Evolutionary conservation across 2,329 filamentous ascomycete genomes (phyloP).

Genomic region (Aspergillus sergii): DNA sequence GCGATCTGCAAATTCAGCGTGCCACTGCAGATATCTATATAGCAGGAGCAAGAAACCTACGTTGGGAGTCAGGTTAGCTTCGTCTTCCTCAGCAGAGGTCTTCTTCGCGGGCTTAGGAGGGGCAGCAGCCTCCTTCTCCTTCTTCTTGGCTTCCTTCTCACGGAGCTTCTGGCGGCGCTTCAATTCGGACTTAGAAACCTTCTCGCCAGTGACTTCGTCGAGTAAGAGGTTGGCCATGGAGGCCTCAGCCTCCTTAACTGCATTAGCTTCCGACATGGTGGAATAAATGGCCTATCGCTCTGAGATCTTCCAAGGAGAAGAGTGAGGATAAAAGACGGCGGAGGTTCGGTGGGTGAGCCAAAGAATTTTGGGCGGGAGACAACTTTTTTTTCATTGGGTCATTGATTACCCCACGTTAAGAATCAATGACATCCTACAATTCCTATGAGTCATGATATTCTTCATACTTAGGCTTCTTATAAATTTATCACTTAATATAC

Average conservation of each 20-base stretch:
- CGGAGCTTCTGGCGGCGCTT: slow-evolving; percentile 96
- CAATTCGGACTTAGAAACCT: slow-evolving; percentile 78
- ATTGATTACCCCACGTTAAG: slow-evolving; percentile 4
- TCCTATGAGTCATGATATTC: not conserved
- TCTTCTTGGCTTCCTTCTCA: slow-evolving; percentile 84
- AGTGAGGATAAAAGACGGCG: slow-evolving; percentile 15
- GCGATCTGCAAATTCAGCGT: not conserved
- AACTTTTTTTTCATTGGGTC: slow-evolving; percentile 31
- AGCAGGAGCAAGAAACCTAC: slow-evolving; percentile 48
- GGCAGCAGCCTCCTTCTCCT: slow-evolving; percentile 74
- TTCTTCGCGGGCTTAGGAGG: slow-evolving; percentile 64
- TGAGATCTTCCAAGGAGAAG: slow-evolving; percentile 13
- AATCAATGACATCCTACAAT: slow-evolving; percentile 6
- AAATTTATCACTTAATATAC: not conserved
- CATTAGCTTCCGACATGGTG: slow-evolving; percentile 45
- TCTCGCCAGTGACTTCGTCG: slow-evolving; percentile 92
- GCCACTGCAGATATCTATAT: not conserved
- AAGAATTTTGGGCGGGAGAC: slow-evolving; percentile 39
- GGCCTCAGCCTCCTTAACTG: slow-evolving; percentile 49
- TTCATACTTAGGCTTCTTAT: not conserved
- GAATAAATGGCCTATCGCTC: not conserved
- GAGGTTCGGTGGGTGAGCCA: slow-evolving; percentile 21
- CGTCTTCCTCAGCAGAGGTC: slow-evolving; percentile 64
- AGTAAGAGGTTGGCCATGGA: slow-evolving; percentile 73
- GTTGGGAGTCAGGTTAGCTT: slow-evolving; percentile 73